Base-by-base conservation (phyloP, 2,329 filamentous ascomycete species). In the Sclerotinia sclerotiorum region DNA sequence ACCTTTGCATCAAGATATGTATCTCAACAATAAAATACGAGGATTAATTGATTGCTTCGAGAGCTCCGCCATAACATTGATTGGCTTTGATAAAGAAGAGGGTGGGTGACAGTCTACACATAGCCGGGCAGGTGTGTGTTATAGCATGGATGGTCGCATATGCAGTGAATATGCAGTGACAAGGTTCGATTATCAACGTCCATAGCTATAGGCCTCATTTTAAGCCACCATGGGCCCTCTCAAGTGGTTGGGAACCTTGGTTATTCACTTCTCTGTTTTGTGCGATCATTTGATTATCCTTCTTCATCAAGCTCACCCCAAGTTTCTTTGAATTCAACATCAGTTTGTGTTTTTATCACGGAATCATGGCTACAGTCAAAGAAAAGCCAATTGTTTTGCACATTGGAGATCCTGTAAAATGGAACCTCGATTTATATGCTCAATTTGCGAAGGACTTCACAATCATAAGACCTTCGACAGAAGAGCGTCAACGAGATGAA, bases 401-500 rank as follows among this genome's bases (percentile, higher is more conserved):
- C 42, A 77, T 78, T 55, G 77, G 77, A 4, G 76, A 78, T 61
- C 74, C 76, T 5, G 73, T 78, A 2, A 75, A 75, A 69, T 78
- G 75, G 75, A 77, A 78, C 55, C 70, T 70, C 13, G 69, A 69
- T 2, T 69, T 74, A 42, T 77, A 74, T 62, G 67, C 69, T 7
- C 66, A 71, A 17, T 87, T 82, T 73, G 80, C 84, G 19, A 51
- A 72, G 46, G 72, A 76, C n/a, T 77, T 76, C 52, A 74, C 70
- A 0, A 78, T 88, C 32, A 75, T 87, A 62, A 82, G 83, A n/a
- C 85, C 84, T 0, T 79, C 79, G 11, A 71, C 79, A 1, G 79
- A 80, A 21, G 85, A 88, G 75, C 83, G 85, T 3, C 78, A 84
- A 72, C 79, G 86, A 19, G 74, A 77, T 52, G 83, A 80, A 67